Percentiles rank a stretch among this genome's conserved stretches.
These are phyloP conservation scores for Colletotrichum filicis DNA, from an alignment of 2,329 filamentous ascomycete genomes.

Conservation along the genomic window DNA sequence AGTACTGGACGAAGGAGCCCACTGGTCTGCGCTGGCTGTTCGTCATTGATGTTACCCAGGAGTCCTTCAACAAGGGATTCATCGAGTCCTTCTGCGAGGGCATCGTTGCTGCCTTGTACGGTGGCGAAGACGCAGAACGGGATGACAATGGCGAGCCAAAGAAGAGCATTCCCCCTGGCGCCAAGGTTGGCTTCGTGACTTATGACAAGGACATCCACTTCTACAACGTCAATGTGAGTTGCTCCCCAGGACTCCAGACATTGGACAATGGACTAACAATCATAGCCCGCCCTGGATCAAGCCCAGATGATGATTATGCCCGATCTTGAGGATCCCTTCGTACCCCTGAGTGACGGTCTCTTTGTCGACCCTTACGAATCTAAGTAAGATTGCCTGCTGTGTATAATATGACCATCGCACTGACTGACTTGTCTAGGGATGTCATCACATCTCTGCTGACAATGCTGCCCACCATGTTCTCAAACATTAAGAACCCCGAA, in stretches of 20 bases:
- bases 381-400: constrained; percentile 61
- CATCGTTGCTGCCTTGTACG: constrained; percentile 86
- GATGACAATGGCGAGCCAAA: constrained; percentile 64
- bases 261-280: not conserved
- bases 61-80: constrained; percentile 91
- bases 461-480: constrained; percentile 86
- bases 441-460: constrained; percentile 90
- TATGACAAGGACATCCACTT: constrained; percentile 98
- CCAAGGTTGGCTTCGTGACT: constrained; percentile 93
- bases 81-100: constrained; percentile 91
- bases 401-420: not conserved
- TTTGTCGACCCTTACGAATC: constrained; percentile 96
- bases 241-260: not conserved
- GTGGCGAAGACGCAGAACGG: constrained; percentile 66
- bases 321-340: constrained; percentile 95
- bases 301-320: constrained; percentile 99
- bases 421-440: constrained; percentile 55
- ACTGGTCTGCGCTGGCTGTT: constrained; percentile 91
- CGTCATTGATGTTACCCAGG: constrained; percentile 91
- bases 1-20: constrained; percentile 97
- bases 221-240: constrained; percentile 88
- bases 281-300: constrained; percentile 77
- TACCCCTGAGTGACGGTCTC: constrained; percentile 88
- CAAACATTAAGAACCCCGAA: constrained; percentile 88
- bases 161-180: constrained; percentile 76